phyloP scores from a whole-genome alignment of 805 yeast species.

The Zygosaccharomyces rouxii region DNA sequence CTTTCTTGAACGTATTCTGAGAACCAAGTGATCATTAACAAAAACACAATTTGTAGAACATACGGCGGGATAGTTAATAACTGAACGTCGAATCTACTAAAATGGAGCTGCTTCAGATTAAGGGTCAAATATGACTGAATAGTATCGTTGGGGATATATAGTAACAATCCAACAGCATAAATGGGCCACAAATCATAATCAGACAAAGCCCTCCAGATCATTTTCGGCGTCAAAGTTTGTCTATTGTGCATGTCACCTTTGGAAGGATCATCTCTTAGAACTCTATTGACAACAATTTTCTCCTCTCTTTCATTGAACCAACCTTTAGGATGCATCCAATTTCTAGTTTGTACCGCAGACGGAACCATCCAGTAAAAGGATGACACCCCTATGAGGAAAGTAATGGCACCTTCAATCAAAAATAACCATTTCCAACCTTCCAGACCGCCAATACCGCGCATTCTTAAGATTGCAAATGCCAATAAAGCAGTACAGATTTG shows the following conservation, averaged over 20 bases:
- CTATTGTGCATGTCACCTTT: slow-evolving; percentile 65
- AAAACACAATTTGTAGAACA: slow-evolving; percentile 36
- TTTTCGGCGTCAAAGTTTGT: slow-evolving; percentile 42
- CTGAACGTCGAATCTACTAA: slow-evolving; percentile 47
- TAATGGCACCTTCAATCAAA: slow-evolving; percentile 56
- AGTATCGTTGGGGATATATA: slow-evolving; percentile 37
- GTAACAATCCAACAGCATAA: slow-evolving; percentile 45
- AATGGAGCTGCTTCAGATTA: slow-evolving; percentile 46
- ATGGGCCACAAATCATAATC: slow-evolving; percentile 59
- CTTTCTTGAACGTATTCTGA: slow-evolving; percentile 37
- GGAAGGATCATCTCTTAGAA: slow-evolving; percentile 61
- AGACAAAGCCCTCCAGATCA: slow-evolving; percentile 38
- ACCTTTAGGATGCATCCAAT: slow-evolving; percentile 46
- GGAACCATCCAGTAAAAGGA: slow-evolving; percentile 51
- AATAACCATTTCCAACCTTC: slow-evolving; percentile 68
- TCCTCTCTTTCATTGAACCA: slow-evolving; percentile 52
- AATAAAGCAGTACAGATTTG: slow-evolving; percentile 44
- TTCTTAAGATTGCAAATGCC: slow-evolving; percentile 50
- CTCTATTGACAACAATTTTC: slow-evolving; percentile 53
- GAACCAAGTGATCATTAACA: slow-evolving; percentile 37
- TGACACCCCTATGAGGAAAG: slow-evolving; percentile 49
- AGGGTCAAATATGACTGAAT: slow-evolving; percentile 44
- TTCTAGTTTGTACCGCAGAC: slow-evolving; percentile 49
- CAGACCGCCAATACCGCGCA: slow-evolving; percentile 44
- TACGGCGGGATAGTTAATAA: slow-evolving; percentile 49